A percentile compares a stretch with the other conserved stretches of the same genome.
These are phyloP conservation scores for Pseudonitzschia delicatissima DNA, from an alignment of 108 stramenopile species.

Conservation along the genomic window DNA sequence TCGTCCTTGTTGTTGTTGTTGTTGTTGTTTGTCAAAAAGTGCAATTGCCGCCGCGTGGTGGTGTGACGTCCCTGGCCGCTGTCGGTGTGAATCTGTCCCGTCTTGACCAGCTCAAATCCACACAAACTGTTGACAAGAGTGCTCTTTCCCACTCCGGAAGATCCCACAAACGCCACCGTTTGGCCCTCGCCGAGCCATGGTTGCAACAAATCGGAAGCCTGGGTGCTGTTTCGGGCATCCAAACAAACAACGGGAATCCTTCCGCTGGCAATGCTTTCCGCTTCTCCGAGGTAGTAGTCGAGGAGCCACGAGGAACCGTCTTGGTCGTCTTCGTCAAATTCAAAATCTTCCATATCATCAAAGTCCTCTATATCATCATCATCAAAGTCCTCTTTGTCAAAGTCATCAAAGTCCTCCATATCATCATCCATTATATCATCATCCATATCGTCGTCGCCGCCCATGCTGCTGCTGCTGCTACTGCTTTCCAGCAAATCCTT, in stretches of 20 bases:
- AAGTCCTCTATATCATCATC: not conserved
- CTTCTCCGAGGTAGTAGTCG: conserved; percentile 10
- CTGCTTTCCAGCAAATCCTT: conserved; percentile 1
- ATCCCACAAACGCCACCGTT: conserved; percentile 13
- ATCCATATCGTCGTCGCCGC: not conserved
- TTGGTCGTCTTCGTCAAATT: not conserved
- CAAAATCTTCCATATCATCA: conserved; percentile 1
- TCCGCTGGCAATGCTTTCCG: conserved; percentile 4
- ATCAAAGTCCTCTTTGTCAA: not conserved
- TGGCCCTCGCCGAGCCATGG: conserved; percentile 19
- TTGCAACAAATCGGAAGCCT: not conserved
- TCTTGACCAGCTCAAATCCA: not conserved
- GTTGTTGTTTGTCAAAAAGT: not conserved
- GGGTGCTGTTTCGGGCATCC: not conserved
- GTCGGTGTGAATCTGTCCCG: conserved; percentile 11
- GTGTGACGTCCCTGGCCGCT: conserved; percentile 17
- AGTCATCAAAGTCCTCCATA: not conserved
- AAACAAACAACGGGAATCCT: conserved; percentile 10
- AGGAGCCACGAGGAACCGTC: not conserved
- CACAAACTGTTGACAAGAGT: conserved; percentile 20
- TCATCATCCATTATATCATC: not conserved
- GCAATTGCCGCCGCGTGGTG: conserved; percentile 11
- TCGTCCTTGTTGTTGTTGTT: too few relatives aligned
- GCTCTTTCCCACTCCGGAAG: conserved; percentile 24
- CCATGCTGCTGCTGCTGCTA: too few relatives aligned